Base-by-base conservation (phyloP, 192 early-diverging fungal genomes). In the Coemansia sp. region DNA sequence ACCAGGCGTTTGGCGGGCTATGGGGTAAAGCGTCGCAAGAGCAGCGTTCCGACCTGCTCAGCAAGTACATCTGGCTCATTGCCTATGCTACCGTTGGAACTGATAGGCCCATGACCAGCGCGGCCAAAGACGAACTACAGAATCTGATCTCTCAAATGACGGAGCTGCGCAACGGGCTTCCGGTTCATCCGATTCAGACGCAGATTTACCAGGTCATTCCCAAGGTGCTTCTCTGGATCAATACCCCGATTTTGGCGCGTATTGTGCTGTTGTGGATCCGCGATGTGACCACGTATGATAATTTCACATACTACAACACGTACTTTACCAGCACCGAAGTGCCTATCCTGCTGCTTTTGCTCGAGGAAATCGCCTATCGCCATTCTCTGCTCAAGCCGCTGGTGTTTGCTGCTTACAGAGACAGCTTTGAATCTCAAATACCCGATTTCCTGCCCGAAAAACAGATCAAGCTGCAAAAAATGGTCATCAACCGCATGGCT, bases 341-440 rank as follows among this genome's bases (percentile, higher is more conserved):
- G 1, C 84, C 86, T 3, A 41, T 81, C 0, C 82, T 84, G 17
- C 76, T 86, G 57, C 55, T 86, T 11, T 37, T 90, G 20, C 73
- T 90, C n/a, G 89, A 90, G 47, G 89, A 90, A 71, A 88, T 90
- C 58, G 85, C 87, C 0, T 80, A 75, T 51, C 78, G 83, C 23
- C 88, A 90, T 56, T 85, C 84, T n/a, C 56, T 87, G 20, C 82
- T 86, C 45, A 81, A 83, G 48, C 66, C 79, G 4, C 72, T 78
- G n/a, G 81, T 90, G 7, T 88, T 90, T 66, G 63, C 71, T 2
- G 81, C 78, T 9, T 80, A 85, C 44, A 73, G 69, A 37, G 82
- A 74, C n/a, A 78, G 81, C 48, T 78, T 90, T 48, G 70, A 76
- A 54, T 78, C 81, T n/a, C 70, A 64, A 17, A 69, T 82, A 20